These are phyloP conservation scores for Gossypium anomalum DNA, from an alignment of 345 rosid genomes.

Conservation along the genomic window DNA sequence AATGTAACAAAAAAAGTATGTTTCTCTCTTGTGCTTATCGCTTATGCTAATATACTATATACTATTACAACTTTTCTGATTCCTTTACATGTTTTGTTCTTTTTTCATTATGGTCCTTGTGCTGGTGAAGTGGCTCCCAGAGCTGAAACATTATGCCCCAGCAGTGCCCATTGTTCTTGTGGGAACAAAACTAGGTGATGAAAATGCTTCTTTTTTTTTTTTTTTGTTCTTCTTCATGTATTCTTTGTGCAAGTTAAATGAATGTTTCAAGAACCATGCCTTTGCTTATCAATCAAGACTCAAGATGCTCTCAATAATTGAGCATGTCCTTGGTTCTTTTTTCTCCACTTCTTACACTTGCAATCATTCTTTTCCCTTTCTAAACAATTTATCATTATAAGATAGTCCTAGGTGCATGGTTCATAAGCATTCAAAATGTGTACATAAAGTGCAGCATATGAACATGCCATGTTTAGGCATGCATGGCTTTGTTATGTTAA, in stretches of 20 bases:
- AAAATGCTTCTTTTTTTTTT: not conserved
- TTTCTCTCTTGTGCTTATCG: not conserved
- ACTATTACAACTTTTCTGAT: constrained; percentile 16
- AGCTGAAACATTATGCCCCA: constrained; percentile 81
- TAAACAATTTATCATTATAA: not conserved
- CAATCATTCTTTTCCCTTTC: not conserved
- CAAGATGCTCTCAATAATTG: constrained; percentile 7
- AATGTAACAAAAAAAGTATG: constrained; percentile 46
- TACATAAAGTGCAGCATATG: too few species aligned
- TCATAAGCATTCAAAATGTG: too few species aligned
- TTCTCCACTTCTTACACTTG: not conserved
- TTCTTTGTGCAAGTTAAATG: constrained; percentile 6
- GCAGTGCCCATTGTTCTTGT: constrained; percentile 73
- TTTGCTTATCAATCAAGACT: constrained; percentile 24
- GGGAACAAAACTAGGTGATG: constrained; percentile 73
- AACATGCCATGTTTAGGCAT: not conserved
- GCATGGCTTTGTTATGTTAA: constrained; percentile 7
- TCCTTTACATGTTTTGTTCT: constrained; percentile 16
- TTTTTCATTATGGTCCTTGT: constrained; percentile 12
- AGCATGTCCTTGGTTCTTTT: not conserved
- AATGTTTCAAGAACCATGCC: constrained; percentile 3
- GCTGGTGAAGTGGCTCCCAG: constrained; percentile 74
- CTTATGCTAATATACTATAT: not conserved
- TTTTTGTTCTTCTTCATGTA: constrained; percentile 17
- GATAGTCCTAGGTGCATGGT: too few species aligned